Evolutionary conservation across 2,329 filamentous ascomycete species (phyloP).

Genomic region (Uncinocarpus reesii): DNA sequence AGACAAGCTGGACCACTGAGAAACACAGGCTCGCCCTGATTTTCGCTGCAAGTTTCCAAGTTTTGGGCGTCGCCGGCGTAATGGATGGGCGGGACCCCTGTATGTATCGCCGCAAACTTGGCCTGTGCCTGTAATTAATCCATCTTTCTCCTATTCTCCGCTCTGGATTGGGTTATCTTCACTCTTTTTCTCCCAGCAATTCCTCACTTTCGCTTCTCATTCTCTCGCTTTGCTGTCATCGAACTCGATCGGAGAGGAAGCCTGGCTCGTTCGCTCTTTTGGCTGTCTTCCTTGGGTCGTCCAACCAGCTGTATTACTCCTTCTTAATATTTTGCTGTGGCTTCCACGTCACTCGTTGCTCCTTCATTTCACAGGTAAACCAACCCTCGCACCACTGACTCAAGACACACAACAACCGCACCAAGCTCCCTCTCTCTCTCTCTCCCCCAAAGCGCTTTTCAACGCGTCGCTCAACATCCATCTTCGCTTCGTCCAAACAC

Average conservation of each 20-base stretch:
- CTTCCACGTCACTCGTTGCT: constrained; percentile 10
- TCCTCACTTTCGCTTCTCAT: constrained; percentile 16
- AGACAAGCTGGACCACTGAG: neutral
- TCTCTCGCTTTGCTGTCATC: neutral
- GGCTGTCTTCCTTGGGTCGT: constrained; percentile 19
- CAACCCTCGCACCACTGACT: neutral
- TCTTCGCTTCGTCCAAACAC: too few relatives aligned
- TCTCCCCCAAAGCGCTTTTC: too few relatives aligned
- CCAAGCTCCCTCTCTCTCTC: too few relatives aligned
- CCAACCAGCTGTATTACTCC: constrained; percentile 24
- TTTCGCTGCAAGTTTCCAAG: constrained; percentile 1
- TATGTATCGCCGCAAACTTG: neutral
- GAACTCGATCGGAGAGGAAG: neutral
- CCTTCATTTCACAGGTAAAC: neutral
- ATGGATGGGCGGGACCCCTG: neutral
- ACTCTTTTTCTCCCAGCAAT: constrained; percentile 21
- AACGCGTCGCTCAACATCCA: too few relatives aligned
- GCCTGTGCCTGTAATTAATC: constrained; percentile 6
- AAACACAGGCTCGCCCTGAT: neutral
- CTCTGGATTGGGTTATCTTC: neutral
- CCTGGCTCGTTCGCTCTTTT: constrained; percentile 11
- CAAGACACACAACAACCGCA: too few relatives aligned
- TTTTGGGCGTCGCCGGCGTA: neutral
- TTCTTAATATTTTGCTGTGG: constrained; percentile 16
- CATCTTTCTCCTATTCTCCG: neutral